Percentiles rank a stretch among this genome's conserved stretches.
Evolutionary conservation across 1,139 yeast species (phyloP).

Genomic region (Taiozyma onychis): DNA sequence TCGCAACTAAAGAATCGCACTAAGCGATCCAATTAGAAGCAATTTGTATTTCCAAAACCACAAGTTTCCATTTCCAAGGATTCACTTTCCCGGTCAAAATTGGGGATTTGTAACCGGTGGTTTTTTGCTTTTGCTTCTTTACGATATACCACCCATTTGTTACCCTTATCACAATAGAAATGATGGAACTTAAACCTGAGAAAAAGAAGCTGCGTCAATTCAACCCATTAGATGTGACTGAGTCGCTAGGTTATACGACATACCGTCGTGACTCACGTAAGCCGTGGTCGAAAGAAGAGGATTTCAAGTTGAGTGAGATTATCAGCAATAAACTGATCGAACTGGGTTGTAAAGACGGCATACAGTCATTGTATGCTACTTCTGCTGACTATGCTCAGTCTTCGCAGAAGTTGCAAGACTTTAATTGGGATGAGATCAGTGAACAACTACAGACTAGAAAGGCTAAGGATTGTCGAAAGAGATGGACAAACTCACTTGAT

Average conservation of each 20-base stretch:
- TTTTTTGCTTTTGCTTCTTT: not conserved
- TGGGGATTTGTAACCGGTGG: not conserved
- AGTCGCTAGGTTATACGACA: conserved; percentile 71
- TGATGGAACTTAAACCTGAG: conserved; percentile 3
- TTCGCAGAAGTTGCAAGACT: conserved; percentile 27
- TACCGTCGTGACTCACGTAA: conserved; percentile 56
- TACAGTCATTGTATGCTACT: conserved; percentile 25
- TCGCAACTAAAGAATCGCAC: no score
- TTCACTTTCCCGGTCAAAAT: no score
- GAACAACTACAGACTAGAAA: conserved; percentile 41
- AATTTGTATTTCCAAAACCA: no score
- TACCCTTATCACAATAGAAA: not conserved
- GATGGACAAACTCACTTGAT: conserved; percentile 79
- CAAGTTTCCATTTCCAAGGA: no score
- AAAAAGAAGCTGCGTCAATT: conserved; percentile 31
- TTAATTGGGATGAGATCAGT: conserved; percentile 71
- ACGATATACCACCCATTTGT: not conserved
- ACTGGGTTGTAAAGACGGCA: conserved; percentile 28
- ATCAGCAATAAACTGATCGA: conserved; percentile 31
- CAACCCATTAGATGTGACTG: conserved; percentile 65
- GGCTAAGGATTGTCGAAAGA: conserved; percentile 63
- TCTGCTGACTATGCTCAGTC: conserved; percentile 24
- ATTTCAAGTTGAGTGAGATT: conserved; percentile 36
- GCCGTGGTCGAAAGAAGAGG: conserved; percentile 69
- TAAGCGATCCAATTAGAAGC: no score